A percentile compares a stretch with the other conserved stretches of the same genome.
Evolutionary conservation across 2,329 filamentous ascomycete species (phyloP).

Genomic region (Elsinoe arachidis): DNA sequence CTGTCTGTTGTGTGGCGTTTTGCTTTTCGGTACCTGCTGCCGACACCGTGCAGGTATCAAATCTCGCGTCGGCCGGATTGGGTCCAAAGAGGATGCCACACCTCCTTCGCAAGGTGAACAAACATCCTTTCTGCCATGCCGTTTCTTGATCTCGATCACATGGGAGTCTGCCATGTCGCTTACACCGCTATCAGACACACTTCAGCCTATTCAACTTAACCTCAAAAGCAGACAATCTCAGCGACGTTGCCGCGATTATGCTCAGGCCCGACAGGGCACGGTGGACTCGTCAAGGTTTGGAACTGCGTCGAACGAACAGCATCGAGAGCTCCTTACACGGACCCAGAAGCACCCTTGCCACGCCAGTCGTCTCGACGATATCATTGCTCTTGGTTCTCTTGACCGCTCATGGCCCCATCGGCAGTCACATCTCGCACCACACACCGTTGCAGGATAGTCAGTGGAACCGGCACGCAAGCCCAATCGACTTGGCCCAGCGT

Average conservation of each 20-base stretch:
- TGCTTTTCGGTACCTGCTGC: conserved; percentile 9
- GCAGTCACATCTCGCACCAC: not conserved
- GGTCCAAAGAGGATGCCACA: not conserved
- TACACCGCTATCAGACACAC: not conserved
- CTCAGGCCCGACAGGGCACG: not conserved
- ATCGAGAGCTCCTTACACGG: no score
- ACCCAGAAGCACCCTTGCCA: no score
- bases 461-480: not conserved
- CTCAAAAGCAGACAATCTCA: not conserved
- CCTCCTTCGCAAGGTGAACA: not conserved
- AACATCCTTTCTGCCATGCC: not conserved
- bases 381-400: no score
- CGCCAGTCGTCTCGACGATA: no score
- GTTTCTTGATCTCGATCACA: not conserved
- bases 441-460: not conserved
- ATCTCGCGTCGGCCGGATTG: not conserved
- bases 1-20: not conserved
- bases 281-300: not conserved
- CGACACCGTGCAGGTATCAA: not conserved
- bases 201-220: not conserved
- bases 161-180: not conserved
- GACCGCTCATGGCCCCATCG: no score
- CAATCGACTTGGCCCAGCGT: not conserved
- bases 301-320: not conserved
- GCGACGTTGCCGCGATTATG: not conserved